Base-by-base conservation (phyloP, 495 filamentous ascomycete species). In the Penicillium macrosclerotiorum region DNA sequence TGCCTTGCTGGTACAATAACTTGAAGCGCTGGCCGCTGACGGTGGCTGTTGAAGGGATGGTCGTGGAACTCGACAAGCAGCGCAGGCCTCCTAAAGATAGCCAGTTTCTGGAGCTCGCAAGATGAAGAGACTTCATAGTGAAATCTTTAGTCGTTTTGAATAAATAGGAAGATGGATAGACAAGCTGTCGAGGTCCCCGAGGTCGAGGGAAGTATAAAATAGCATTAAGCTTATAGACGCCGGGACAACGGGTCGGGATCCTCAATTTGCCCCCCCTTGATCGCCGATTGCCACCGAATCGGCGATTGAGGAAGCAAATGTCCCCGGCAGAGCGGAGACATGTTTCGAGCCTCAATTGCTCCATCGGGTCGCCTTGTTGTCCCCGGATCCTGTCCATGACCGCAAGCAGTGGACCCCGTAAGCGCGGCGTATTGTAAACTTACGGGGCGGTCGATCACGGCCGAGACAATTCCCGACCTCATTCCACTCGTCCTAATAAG, bases 231-330 rank as follows among this genome's bases (percentile, higher is more conserved):
- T 22, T 37, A 37, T 20, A 37, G 34, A 37, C 14, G 4, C 19
- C 9, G 18, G 32, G 8, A 20, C 11, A 24, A 23, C 2, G 29
- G 8, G 19, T 38, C 50, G 50, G 44, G 44, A 42, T 52, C 26
- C n/a, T n/a, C n/a, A n/a, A n/a, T 17, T 42, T 30, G 30, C 1
- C 17, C 19, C 29, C 37, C 39, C 18, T 36, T 44, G 51, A 24
- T 54, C 51, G 51, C 51, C 51, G 51, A 54, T 32, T 37, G 44
- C 17, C 26, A 34, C 33, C 24, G 22, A 37, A 16, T 54, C 51
- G 51, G 39, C 51, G 51, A 49, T 25, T 38, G 27, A 45, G 19
- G 29, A 45, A 2, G 11, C 40, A 36, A 9, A 31, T 34, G 27
- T 37, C 31, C 20, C 43, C 37, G 36, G 16, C 5, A 40, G 6